phyloP scores from a whole-genome alignment of 177 flowering plant genomes.

The Telopea speciosissima region DNA sequence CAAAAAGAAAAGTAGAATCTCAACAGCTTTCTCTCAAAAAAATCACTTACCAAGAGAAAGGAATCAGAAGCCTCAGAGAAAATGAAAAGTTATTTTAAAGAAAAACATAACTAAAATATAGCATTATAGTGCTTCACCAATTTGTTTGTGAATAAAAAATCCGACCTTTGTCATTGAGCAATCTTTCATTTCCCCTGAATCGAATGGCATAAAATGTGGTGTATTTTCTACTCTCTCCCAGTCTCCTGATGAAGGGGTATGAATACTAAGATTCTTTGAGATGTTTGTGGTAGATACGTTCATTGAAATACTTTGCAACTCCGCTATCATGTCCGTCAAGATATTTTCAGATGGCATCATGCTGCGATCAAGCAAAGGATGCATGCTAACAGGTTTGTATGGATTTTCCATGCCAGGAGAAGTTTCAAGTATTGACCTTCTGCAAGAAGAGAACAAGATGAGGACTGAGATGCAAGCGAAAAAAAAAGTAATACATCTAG shows the following conservation, averaged over 20 bases:
- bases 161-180: conserved; percentile 23
- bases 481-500: too few relatives aligned
- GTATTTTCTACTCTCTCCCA: too few relatives aligned
- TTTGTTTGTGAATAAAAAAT: not conserved
- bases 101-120: too few relatives aligned
- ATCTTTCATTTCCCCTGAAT: conserved; percentile 10
- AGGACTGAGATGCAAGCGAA: not conserved
- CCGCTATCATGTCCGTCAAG: conserved; percentile 11
- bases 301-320: conserved; percentile 13
- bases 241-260: too few relatives aligned
- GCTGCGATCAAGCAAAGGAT: not conserved
- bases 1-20: too few relatives aligned
- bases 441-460: conserved; percentile 11
- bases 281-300: conserved; percentile 7
- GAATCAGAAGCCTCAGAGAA: too few relatives aligned
- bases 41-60: too few relatives aligned
- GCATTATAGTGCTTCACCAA: not conserved
- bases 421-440: conserved; percentile 13
- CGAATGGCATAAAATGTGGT: too few relatives aligned
- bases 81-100: too few relatives aligned
- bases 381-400: not conserved
- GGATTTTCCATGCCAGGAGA: conserved; percentile 1
- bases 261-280: conserved; percentile 16
- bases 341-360: conserved; percentile 1
- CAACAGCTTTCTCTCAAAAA: too few relatives aligned